A percentile compares a stretch with the other conserved stretches of the same genome.
Conservation (phyloP, 345 rosid species). For the Theobroma cacao region DNA sequence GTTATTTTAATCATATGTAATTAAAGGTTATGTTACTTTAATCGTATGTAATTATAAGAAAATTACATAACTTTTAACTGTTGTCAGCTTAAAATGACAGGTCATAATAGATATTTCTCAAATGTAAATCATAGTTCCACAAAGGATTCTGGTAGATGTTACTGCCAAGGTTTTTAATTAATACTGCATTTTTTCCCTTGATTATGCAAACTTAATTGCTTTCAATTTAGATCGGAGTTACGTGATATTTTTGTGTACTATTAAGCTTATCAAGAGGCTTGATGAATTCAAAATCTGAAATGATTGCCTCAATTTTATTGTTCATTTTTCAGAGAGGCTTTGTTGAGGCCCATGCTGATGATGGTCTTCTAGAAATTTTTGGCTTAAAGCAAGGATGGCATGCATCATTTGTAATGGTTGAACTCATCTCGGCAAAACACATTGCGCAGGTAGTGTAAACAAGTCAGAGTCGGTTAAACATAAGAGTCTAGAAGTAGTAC, state of each 20-base stretch:
- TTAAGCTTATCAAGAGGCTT: not conserved
- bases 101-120: not conserved
- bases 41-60: not conserved
- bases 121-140: not conserved
- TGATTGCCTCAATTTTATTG: not conserved
- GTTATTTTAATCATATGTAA: not conserved
- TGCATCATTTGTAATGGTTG: conserved; percentile 98
- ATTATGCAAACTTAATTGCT: not conserved
- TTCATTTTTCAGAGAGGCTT: conserved; percentile 64
- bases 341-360: conserved; percentile 91
- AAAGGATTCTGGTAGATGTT: not conserved
- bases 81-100: not conserved
- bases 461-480: not conserved
- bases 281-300: not conserved
- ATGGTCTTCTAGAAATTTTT: conserved; percentile 91
- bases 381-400: conserved; percentile 99
- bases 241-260: not conserved
- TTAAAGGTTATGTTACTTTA: not conserved
- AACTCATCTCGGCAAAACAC: conserved; percentile 97
- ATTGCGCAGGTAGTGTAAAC: conserved; percentile 72
- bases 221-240: not conserved
- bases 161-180: not conserved
- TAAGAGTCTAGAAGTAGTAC: not conserved
- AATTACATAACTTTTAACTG: not conserved
- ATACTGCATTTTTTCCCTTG: not conserved